A percentile compares a stretch with the other conserved stretches of the same genome.
Evolutionary conservation across 163 green algal species (phyloP).

Genomic region (Prototheca cutis): DNA sequence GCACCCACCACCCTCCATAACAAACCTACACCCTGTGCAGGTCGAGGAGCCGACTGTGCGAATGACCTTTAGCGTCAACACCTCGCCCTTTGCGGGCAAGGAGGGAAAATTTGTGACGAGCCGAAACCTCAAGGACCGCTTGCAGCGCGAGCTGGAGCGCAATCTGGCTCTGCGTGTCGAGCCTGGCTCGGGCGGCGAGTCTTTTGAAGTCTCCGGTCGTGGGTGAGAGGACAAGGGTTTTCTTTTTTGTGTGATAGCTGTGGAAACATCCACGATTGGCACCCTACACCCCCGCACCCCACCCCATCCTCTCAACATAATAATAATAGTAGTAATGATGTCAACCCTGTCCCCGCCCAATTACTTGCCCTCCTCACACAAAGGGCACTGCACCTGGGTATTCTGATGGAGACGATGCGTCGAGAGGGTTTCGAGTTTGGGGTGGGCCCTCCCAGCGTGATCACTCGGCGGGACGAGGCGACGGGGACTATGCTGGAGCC

Average conservation of each 20-base stretch:
- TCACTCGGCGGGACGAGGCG: conserved; percentile 46
- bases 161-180: conserved; percentile 94
- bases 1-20: too few relatives aligned
- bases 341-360: background rate
- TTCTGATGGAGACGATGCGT: conserved; percentile 99
- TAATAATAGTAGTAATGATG: too few relatives aligned
- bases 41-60: conserved; percentile 98
- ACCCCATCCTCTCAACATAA: too few relatives aligned
- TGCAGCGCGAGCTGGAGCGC: conserved; percentile 83
- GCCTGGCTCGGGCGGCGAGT: conserved; percentile 78
- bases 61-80: conserved; percentile 98
- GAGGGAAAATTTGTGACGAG: conserved; percentile 94
- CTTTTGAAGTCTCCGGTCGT: conserved; percentile 90
- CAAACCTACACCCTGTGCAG: too few relatives aligned
- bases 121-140: conserved; percentile 39
- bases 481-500: conserved; percentile 81
- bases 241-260: too few relatives aligned
- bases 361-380: background rate
- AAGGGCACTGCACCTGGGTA: conserved; percentile 91
- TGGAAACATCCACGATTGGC: too few relatives aligned
- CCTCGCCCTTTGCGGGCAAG: conserved; percentile 86
- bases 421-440: conserved; percentile 96
- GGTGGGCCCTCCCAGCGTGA: conserved; percentile 83
- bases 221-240: too few relatives aligned
- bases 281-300: too few relatives aligned